A percentile compares a stretch with the other conserved stretches of the same genome.
Conservation (phyloP, 768 basidiomycete species). For the Termitomyces bulborhizus region DNA sequence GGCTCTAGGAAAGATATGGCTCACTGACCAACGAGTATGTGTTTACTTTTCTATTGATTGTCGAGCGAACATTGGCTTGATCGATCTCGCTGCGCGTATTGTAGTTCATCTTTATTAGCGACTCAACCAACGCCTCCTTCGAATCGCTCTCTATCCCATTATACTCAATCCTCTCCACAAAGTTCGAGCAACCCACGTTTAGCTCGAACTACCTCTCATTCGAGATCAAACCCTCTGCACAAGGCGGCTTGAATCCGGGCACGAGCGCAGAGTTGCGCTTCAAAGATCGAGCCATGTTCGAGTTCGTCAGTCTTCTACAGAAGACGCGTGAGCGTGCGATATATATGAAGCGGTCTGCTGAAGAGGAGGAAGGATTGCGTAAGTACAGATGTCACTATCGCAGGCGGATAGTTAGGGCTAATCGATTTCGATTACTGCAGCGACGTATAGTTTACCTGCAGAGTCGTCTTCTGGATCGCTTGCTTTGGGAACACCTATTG, state of each 20-base stretch:
- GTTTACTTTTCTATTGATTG: neutral
- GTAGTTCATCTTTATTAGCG: constrained; percentile 60
- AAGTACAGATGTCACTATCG: constrained; percentile 23
- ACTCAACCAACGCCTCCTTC: constrained; percentile 25
- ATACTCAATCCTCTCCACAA: constrained; percentile 56
- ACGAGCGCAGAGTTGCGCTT: constrained; percentile 65
- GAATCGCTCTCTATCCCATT: constrained; percentile 56
- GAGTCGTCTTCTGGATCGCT: constrained; percentile 37
- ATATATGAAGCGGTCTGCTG: constrained; percentile 59
- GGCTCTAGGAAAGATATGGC: constrained; percentile 48
- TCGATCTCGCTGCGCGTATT: neutral
- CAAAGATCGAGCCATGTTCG: constrained; percentile 62
- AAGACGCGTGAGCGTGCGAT: constrained; percentile 73
- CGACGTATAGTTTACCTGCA: constrained; percentile 39
- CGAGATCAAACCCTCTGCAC: constrained; percentile 59
- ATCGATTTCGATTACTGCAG: constrained; percentile 18
- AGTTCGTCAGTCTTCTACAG: constrained; percentile 66
- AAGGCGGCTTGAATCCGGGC: constrained; percentile 61
- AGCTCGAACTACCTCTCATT: constrained; percentile 61
- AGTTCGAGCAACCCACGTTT: constrained; percentile 73
- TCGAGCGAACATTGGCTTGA: neutral
- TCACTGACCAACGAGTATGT: constrained; percentile 73
- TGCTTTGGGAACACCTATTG: constrained; percentile 36
- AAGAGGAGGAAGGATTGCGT: constrained; percentile 62
- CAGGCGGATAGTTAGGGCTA: neutral